Percentiles rank a stretch among this genome's conserved stretches.
Conservation (phyloP, 352 stramenopile species). For the Pythium biforme region DNA sequence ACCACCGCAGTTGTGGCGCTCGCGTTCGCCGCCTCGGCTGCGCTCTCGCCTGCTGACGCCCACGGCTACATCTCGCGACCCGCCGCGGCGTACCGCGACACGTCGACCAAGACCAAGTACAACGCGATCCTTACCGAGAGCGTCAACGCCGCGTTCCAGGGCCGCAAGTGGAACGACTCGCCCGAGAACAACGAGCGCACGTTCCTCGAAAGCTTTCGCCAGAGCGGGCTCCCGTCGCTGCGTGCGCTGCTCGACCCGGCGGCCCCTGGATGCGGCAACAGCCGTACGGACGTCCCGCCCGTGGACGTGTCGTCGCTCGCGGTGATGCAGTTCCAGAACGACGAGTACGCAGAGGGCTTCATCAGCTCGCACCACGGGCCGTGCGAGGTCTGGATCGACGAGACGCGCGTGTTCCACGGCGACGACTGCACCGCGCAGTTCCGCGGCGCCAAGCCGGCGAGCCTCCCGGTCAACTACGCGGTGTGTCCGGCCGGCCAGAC, state of each 20-base stretch:
- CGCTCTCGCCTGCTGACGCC: conserved; percentile 13
- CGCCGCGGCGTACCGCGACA: conserved; percentile 28
- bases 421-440: conserved; percentile 38
- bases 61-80: conserved; percentile 39
- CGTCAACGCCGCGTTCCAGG: conserved; percentile 29
- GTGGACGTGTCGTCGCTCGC: conserved; percentile 30
- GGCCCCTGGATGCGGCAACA: conserved; percentile 32
- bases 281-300: conserved; percentile 29
- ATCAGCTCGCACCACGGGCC: conserved; percentile 37
- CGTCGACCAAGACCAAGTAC: conserved; percentile 34
- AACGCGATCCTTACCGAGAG: conserved; percentile 22
- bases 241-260: conserved; percentile 25
- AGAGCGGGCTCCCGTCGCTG: conserved; percentile 24
- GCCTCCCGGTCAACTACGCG: conserved; percentile 31
- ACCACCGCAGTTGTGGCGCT: not conserved
- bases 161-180: conserved; percentile 37
- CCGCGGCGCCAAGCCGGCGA: conserved; percentile 19
- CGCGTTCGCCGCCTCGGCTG: not conserved
- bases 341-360: conserved; percentile 36
- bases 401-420: conserved; percentile 30
- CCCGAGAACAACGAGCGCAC: conserved; percentile 30
- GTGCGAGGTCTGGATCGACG: conserved; percentile 44
- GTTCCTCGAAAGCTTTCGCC: conserved; percentile 29
- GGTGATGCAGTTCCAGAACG: conserved; percentile 35
- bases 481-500: conserved; percentile 23